Conservation (phyloP, 352 stramenopile species). For the Pythium dissotocum region DNA sequence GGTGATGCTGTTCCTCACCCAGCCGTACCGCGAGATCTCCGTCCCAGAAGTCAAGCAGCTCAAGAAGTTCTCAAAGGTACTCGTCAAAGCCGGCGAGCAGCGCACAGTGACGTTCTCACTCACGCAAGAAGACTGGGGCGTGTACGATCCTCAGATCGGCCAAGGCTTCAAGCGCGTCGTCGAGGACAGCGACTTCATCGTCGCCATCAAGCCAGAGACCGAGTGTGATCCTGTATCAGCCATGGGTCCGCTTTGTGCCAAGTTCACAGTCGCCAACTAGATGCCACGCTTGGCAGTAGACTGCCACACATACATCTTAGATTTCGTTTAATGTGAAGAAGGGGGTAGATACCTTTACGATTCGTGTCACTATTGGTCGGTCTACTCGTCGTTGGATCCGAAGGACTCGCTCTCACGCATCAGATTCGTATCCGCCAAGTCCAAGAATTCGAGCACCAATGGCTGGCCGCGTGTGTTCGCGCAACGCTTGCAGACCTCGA, state of each 20-base stretch:
- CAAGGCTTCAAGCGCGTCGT: constrained; percentile 45
- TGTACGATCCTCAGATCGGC: constrained; percentile 60
- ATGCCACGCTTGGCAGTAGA: background rate
- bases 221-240: constrained; percentile 29
- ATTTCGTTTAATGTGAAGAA: background rate
- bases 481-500: constrained; percentile 71
- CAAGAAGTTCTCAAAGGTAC: constrained; percentile 77
- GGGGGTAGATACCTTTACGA: no score
- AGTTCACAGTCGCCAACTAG: constrained; percentile 26
- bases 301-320: background rate
- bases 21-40: constrained; percentile 42
- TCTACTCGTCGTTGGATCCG: constrained; percentile 11
- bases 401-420: constrained; percentile 23
- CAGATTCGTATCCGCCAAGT: constrained; percentile 32
- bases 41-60: constrained; percentile 85
- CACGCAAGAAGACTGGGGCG: constrained; percentile 35
- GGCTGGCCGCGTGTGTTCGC: constrained; percentile 67
- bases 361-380: background rate
- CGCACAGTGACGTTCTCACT: constrained; percentile 25
- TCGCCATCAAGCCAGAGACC: constrained; percentile 63
- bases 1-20: constrained; percentile 38
- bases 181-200: constrained; percentile 52
- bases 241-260: constrained; percentile 38
- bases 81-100: constrained; percentile 21
- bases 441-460: constrained; percentile 66